phyloP scores from a whole-genome alignment of 2,329 filamentous ascomycete species.

The Corniculantispora saksenae region DNA sequence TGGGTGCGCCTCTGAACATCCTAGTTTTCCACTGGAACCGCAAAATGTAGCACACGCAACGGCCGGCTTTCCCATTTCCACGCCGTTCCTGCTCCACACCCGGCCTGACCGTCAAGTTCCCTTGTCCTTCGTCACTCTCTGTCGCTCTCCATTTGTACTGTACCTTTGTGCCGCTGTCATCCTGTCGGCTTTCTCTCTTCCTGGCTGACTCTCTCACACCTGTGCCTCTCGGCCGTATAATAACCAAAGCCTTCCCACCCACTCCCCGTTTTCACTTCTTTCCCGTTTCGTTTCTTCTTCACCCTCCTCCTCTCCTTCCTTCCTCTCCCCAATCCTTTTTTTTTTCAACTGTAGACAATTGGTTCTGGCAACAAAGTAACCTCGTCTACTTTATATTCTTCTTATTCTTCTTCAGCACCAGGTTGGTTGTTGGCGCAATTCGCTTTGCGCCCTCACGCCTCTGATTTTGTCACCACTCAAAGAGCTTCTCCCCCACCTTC shows the following conservation, averaged over 20 bases:
- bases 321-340: not conserved
- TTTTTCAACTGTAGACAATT: not conserved
- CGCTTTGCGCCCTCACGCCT: not conserved
- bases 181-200: not conserved
- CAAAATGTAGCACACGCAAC: not conserved
- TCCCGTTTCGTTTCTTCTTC: not conserved
- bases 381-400: not conserved
- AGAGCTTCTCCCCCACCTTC: not conserved
- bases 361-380: not conserved
- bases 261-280: not conserved
- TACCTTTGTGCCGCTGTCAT: not conserved
- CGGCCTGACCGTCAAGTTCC: conserved; percentile 13
- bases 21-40: too few species aligned
- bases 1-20: not conserved
- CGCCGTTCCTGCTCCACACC: conserved; percentile 12
- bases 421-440: conserved; percentile 4
- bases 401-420: not conserved
- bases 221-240: conserved; percentile 1
- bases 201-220: not conserved
- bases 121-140: not conserved
- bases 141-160: not conserved
- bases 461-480: not conserved
- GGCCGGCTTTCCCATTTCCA: conserved; percentile 15
- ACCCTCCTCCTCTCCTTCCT: not conserved
- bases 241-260: conserved; percentile 3